Evolutionary conservation across 2,329 filamentous ascomycete genomes (phyloP), one percentile per base, ranked within the genome.

Genomic region (Moelleriella libera): DNA sequence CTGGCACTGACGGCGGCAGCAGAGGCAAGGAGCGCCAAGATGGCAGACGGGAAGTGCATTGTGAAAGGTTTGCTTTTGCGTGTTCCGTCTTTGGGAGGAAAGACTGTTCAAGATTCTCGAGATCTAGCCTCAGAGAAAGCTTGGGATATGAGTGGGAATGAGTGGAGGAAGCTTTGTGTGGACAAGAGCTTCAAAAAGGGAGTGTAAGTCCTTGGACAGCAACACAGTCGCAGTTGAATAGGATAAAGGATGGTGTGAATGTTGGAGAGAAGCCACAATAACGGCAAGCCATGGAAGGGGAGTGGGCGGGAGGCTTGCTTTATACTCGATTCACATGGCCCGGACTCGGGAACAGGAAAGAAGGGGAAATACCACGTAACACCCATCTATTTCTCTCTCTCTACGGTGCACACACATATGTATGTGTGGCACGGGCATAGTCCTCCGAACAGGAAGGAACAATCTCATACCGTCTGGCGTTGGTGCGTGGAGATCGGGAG

Each of bases 31-130:
- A 72, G 53, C 54, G 66, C 62, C 54, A 70, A 61, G 58, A 73
- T 55, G 56, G 69, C 56, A 51, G 61, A 63, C 57, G 66, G 54
- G 68, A 77, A 77, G 58, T 71, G 70, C 75, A 80, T 80, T 48
- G 68, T 76, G 69, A 58, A 51, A 55, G 53, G 51, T 55, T 56
- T 45, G 9, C 7, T 42, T 42, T 28, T 28, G 40, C 14, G 40
- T 42, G 52, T 53, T 43, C 45, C 46, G 14, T 45, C 50, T 47
- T 41, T 45, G 43, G 47, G 45, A 46, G 43, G 44, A 50, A 47
- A 41, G 46, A 50, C 40, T 53, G 53, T 54, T 47, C 46, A 43
- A 9, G 49, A 48, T 52, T 49, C 46, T 49, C 47, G 47, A 52
- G 50, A 49, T 43, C 47, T 48, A 30, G 45, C 43, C 51, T 52